These are phyloP conservation scores for Amanita brunnescens DNA, from an alignment of 768 basidiomycete genomes.

Conservation along the genomic window DNA sequence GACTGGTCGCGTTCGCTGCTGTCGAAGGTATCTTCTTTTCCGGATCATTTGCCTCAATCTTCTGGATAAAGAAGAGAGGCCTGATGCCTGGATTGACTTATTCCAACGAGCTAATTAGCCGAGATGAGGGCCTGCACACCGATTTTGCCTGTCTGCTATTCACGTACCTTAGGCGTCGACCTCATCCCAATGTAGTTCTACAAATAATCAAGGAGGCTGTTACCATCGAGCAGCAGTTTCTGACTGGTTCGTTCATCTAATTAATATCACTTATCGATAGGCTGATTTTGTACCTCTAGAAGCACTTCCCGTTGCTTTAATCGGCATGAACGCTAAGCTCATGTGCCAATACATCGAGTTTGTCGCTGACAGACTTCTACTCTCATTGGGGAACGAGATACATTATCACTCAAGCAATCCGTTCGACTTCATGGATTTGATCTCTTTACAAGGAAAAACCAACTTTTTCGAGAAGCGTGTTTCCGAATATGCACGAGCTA, in stretches of 20 bases:
- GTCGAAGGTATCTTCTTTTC: slow-evolving; percentile 99
- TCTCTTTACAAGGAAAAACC: slow-evolving; percentile 84
- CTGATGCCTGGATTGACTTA: slow-evolving; percentile 96
- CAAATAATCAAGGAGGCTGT: slow-evolving; percentile 81
- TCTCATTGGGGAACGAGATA: slow-evolving; percentile 78
- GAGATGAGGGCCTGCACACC: slow-evolving; percentile 97
- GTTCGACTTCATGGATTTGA: slow-evolving; percentile 85
- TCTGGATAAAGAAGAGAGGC: slow-evolving; percentile 97
- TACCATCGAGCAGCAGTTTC: slow-evolving; percentile 80
- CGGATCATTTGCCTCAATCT: slow-evolving; percentile 89
- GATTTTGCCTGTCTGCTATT: slow-evolving; percentile 95
- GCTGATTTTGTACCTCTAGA: slow-evolving; percentile 28
- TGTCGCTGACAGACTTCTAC: slow-evolving; percentile 85
- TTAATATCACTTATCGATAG: slow-evolving; percentile 18
- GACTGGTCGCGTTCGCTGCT: slow-evolving; percentile 90
- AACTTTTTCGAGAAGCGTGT: slow-evolving; percentile 93
- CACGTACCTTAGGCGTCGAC: slow-evolving; percentile 73
- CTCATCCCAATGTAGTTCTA: slow-evolving; percentile 74
- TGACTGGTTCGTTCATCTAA: slow-evolving; percentile 50
- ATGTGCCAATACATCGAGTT: slow-evolving; percentile 95
- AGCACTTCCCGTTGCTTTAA: slow-evolving; percentile 80
- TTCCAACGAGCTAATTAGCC: slow-evolving; percentile 94
- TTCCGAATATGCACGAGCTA: slow-evolving; percentile 60
- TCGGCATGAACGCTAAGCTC: slow-evolving; percentile 86
- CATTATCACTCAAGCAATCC: slow-evolving; percentile 69